Evolutionary conservation across 2,329 filamentous ascomycete genomes (phyloP).

Genomic region (Dendrostoma leiphaemia): DNA sequence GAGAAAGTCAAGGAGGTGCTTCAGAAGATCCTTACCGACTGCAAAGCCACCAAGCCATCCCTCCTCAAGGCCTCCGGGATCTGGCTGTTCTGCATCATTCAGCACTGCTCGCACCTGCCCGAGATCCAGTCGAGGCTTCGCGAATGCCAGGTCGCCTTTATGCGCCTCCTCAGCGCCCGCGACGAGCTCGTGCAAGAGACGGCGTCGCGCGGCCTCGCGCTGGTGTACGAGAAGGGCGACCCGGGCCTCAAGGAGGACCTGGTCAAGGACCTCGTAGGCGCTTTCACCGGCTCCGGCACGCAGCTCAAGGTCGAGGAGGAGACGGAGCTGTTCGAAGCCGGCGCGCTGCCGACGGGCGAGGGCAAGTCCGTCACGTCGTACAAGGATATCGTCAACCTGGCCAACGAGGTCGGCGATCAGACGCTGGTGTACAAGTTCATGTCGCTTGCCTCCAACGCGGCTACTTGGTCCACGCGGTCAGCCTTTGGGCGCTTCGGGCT

Average conservation of each 20-base stretch:
- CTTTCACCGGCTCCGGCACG: constrained; percentile 76
- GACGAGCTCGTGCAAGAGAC: constrained; percentile 97
- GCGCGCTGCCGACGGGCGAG: constrained; percentile 84
- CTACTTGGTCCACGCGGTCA: constrained; percentile 95
- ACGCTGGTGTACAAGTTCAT: constrained; percentile 98
- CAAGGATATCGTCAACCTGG: constrained; percentile 92
- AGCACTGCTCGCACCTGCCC: constrained; percentile 79
- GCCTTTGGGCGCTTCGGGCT: constrained; percentile 94
- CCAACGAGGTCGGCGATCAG: constrained; percentile 95
- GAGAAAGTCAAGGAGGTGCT: constrained; percentile 53
- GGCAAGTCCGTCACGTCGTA: constrained; percentile 91
- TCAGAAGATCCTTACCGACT: constrained; percentile 73
- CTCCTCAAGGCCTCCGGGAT: constrained; percentile 90
- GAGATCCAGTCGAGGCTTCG: constrained; percentile 73
- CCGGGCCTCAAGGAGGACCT: constrained; percentile 75
- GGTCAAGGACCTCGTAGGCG: constrained; percentile 81
- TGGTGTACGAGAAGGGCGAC: constrained; percentile 93
- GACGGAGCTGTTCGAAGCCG: constrained; percentile 90
- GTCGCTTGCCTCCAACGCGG: constrained; percentile 92
- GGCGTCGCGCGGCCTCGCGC: constrained; percentile 82
- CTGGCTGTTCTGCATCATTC: constrained; percentile 88
- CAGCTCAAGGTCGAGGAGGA: constrained; percentile 83
- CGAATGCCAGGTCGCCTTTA: constrained; percentile 83
- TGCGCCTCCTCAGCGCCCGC: constrained; percentile 78
- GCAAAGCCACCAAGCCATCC: constrained; percentile 81